phyloP scores from a whole-genome alignment of 2,329 filamentous ascomycete genomes.

The Penicillium oxalicum region DNA sequence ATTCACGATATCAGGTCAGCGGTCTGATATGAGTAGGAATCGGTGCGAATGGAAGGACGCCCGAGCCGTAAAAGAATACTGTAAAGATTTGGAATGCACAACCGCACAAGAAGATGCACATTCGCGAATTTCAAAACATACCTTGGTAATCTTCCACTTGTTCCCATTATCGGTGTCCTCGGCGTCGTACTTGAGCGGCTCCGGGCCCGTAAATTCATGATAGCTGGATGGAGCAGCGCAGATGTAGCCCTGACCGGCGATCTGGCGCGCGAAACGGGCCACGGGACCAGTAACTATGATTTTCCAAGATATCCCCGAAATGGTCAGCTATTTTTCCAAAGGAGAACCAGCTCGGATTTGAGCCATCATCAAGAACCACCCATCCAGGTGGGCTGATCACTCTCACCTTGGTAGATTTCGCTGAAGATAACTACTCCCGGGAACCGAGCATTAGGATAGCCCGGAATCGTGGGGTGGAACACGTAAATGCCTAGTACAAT shows the following conservation, averaged over 20 bases:
- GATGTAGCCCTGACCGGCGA: slow-evolving; percentile 88
- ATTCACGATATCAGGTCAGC: slow-evolving; percentile 1
- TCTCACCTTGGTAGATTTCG: slow-evolving; percentile 87
- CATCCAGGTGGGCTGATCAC: too few species aligned
- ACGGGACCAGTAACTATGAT: slow-evolving; percentile 80
- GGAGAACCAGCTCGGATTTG: too few species aligned
- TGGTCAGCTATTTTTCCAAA: not conserved
- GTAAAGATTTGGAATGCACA: not conserved
- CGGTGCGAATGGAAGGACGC: not conserved
- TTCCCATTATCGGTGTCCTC: slow-evolving; percentile 86
- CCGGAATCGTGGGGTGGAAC: slow-evolving; percentile 78
- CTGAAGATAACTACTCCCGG: slow-evolving; percentile 84
- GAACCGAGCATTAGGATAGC: slow-evolving; percentile 84
- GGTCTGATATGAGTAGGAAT: too few species aligned
- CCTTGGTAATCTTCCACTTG: slow-evolving; percentile 76
- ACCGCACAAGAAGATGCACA: too few species aligned
- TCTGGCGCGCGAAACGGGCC: slow-evolving; percentile 81
- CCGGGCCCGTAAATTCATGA: slow-evolving; percentile 85
- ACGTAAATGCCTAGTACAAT: slow-evolving; percentile 67
- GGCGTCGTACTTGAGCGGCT: slow-evolving; percentile 76
- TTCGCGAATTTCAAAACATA: slow-evolving; percentile 22
- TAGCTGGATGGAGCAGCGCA: slow-evolving; percentile 86
- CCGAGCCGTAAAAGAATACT: not conserved
- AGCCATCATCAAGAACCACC: too few species aligned
- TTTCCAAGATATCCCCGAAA: not conserved